These are phyloP conservation scores for Glomus cerebriforme DNA, from an alignment of 192 early-diverging fungal species.

Conservation along the genomic window DNA sequence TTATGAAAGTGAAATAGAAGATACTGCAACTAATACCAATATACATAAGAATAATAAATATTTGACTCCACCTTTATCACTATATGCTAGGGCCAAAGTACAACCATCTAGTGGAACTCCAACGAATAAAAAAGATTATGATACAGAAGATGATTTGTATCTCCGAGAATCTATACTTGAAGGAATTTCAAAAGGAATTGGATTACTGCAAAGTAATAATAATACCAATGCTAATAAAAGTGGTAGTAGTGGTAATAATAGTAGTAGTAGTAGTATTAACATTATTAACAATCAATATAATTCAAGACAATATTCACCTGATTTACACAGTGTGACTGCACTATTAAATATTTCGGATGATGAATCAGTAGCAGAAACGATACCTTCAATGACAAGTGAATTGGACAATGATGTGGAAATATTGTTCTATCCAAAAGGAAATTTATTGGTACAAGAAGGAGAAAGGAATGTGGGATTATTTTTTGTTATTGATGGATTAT, in stretches of 20 bases:
- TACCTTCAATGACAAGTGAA: conserved; percentile 37
- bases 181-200: conserved; percentile 64
- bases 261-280: background rate
- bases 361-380: conserved; percentile 29
- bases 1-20: conserved; percentile 4
- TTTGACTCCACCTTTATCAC: conserved; percentile 21
- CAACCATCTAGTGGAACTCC: conserved; percentile 44
- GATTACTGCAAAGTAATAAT: conserved; percentile 40
- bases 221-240: conserved; percentile 9
- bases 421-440: conserved; percentile 72
- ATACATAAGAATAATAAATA: conserved; percentile 30
- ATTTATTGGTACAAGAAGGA: conserved; percentile 78
- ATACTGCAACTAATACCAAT: background rate
- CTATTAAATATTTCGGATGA: conserved; percentile 26
- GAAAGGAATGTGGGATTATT: conserved; percentile 84
- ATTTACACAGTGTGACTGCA: conserved; percentile 17
- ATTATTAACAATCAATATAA: background rate
- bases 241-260: background rate
- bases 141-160: conserved; percentile 57
- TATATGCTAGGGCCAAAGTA: conserved; percentile 29
- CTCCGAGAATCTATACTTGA: conserved; percentile 63
- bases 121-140: conserved; percentile 43
- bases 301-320: conserved; percentile 13
- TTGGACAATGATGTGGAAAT: conserved; percentile 71
- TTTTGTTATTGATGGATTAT: conserved; percentile 88